Evolutionary conservation across 495 filamentous ascomycete genomes (phyloP).

Genomic region (Tuber borchii): DNA sequence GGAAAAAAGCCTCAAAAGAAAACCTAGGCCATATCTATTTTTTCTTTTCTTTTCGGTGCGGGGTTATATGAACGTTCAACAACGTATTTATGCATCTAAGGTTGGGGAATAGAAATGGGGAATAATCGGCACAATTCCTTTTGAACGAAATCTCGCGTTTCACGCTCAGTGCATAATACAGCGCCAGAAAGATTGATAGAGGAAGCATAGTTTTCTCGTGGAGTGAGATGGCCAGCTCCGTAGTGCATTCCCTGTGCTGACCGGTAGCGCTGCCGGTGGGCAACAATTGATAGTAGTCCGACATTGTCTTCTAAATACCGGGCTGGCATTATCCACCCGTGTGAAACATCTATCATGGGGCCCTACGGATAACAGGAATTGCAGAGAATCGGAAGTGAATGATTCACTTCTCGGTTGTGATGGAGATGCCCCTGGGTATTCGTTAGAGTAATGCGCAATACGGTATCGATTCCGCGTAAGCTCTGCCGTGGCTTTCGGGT

Average conservation of each 20-base stretch:
- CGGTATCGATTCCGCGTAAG: not conserved
- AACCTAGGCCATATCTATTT: not conserved
- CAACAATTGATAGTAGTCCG: not conserved
- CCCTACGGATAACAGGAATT: not conserved
- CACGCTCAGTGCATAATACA: not conserved
- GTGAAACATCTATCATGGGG: not conserved
- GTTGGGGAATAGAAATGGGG: not conserved
- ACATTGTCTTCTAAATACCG: not conserved
- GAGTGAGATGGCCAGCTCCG: not conserved
- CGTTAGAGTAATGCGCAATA: not conserved
- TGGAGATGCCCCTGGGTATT: not conserved
- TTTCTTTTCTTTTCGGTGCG: not conserved
- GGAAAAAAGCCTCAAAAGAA: conserved; percentile 1
- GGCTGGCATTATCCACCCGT: not conserved
- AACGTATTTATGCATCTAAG: not conserved
- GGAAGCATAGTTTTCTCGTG: not conserved
- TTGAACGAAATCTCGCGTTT: not conserved
- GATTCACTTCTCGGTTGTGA: not conserved
- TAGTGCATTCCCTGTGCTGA: not conserved
- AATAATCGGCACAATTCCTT: not conserved
- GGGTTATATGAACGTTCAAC: not conserved
- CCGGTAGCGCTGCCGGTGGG: not conserved
- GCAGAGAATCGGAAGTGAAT: not conserved
- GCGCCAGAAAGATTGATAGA: not conserved
- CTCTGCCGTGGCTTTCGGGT: not conserved